These are phyloP conservation scores for Picea abies DNA, from an alignment of 83 land plant genomes.

Conservation along the genomic window DNA sequence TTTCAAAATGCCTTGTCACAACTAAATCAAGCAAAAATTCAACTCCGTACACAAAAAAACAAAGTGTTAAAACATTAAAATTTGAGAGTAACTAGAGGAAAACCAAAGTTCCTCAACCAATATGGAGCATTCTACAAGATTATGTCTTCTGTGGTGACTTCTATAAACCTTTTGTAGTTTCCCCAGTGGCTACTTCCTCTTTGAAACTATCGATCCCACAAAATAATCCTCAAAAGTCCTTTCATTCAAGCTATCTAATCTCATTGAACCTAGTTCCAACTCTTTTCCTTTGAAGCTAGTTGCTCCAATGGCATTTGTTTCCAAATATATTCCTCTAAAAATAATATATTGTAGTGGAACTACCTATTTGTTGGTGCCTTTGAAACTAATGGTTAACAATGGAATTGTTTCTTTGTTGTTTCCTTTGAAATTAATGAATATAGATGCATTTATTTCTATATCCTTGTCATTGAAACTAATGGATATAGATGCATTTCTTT, in stretches of 20 bases:
- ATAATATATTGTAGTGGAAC: background rate
- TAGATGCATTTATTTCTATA: constrained; percentile 27
- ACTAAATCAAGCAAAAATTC: too few relatives aligned
- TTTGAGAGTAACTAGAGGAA: constrained; percentile 12
- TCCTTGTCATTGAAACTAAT: constrained; percentile 24
- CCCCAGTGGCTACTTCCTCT: constrained; percentile 55
- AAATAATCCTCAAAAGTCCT: background rate
- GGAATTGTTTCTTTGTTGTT: constrained; percentile 30
- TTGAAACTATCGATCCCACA: constrained; percentile 29
- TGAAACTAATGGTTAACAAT: constrained; percentile 42
- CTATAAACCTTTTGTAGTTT: constrained; percentile 73
- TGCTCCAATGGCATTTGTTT: background rate
- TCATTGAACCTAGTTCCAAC: background rate
- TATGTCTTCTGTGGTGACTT: constrained; percentile 61
- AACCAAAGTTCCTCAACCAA: constrained; percentile 71
- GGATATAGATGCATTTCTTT: constrained; percentile 14
- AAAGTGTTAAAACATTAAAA: too few relatives aligned
- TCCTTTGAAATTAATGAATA: constrained; percentile 40
- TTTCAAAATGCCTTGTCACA: too few relatives aligned
- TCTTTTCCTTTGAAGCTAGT: background rate
- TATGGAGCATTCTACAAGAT: constrained; percentile 75
- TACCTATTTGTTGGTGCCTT: background rate
- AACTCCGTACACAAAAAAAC: too few relatives aligned
- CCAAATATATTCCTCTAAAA: background rate
- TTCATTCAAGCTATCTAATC: background rate